Conservation (phyloP, 257 asterid species). For the Eustoma russellianum region DNA sequence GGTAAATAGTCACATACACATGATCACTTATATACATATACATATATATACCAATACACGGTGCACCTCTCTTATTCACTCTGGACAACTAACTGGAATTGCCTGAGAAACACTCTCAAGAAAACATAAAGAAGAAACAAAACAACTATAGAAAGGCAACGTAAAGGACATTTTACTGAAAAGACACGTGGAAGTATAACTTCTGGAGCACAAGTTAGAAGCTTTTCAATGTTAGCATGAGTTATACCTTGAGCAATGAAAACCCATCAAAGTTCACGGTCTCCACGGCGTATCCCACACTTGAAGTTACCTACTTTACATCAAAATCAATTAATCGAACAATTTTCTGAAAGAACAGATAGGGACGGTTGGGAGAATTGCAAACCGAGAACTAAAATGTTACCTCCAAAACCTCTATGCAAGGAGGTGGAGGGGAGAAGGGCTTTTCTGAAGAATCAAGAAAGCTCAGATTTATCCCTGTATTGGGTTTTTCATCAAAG, state of each 20-base stretch:
- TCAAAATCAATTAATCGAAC: slow-evolving; percentile 1
- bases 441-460: slow-evolving; percentile 42
- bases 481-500: slow-evolving; percentile 42
- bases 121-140: too few relatives aligned
- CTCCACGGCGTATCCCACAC: slow-evolving; percentile 42
- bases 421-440: slow-evolving; percentile 65
- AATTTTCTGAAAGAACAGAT: too few relatives aligned
- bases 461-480: slow-evolving; percentile 45
- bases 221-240: neutral
- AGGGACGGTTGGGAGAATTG: neutral
- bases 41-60: too few relatives aligned
- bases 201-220: too few relatives aligned
- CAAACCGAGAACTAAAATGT: neutral
- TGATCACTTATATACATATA: too few relatives aligned
- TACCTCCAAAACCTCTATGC: slow-evolving; percentile 70
- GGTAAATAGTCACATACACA: too few relatives aligned
- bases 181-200: too few relatives aligned
- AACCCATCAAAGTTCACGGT: slow-evolving; percentile 60
- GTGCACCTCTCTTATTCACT: too few relatives aligned
- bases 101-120: too few relatives aligned
- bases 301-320: slow-evolving; percentile 38
- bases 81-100: too few relatives aligned
- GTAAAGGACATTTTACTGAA: too few relatives aligned
- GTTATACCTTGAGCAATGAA: slow-evolving; percentile 62
- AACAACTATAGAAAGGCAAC: too few relatives aligned